Base-by-base conservation (phyloP, 495 filamentous ascomycete genomes). In the Bryoglossum gracile region DNA sequence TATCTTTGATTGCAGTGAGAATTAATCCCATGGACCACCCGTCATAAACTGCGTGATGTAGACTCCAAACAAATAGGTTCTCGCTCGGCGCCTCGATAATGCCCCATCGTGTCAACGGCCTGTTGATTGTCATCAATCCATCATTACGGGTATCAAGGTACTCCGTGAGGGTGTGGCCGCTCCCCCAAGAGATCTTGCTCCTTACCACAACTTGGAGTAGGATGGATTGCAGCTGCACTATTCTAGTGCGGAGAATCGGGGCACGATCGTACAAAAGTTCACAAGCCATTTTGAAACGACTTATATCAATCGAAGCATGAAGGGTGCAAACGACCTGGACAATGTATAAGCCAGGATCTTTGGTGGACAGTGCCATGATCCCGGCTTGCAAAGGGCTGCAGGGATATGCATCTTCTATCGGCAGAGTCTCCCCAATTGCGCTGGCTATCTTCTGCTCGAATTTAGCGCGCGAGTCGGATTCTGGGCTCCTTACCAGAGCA, bases 311-410 rank as follows among this genome's bases (percentile, higher is more conserved):
- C 4, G 59, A 53, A 2, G 60, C 50, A 2, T 71, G 60, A 14
- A 83, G 62, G 8, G 55, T 55, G 50, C 73, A 76, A 0, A 72
- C 35, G 23, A 17, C 13, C 48, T 76, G 76, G 4, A 78, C 78
- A 3, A 83, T 68, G 46, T 84, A 85, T 10, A 75, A 69, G 34
- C 76, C 73, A 3, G 61, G 62, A 1, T 74, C 69, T 55, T 78
- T 77, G 34, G 72, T 65, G 3, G 83, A 83, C 2, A 83, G 60
- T 1, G 78, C 77, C 61, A 86, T 67, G 14, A 87, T 68, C 1
- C 80, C 82, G 53, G 84, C 84, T 61, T 89, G 85, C 1, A 86
- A 64, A 9, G 84, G 73, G 4, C 78, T 84, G 66, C 82, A 86
- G 5, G 83, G 82, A 49, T 84, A 87, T 0, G 81, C 60, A 59